Evolutionary conservation across 768 basidiomycete species (phyloP).

Genomic region (Pleurotus ostreatus): DNA sequence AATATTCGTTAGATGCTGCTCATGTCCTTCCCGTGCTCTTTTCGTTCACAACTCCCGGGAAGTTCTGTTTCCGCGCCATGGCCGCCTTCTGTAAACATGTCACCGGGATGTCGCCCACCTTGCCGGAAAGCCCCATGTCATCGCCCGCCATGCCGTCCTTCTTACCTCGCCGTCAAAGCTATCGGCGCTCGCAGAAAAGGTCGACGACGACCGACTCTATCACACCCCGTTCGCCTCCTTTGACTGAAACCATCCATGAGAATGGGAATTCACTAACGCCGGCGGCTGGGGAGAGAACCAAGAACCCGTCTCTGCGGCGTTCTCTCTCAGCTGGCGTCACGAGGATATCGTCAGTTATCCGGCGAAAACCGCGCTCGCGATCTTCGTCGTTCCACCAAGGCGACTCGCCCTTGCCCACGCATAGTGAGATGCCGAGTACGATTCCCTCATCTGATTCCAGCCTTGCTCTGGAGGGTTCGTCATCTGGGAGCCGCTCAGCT

Average conservation of each 20-base stretch:
- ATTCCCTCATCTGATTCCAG: neutral
- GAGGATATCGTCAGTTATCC: constrained; percentile 13
- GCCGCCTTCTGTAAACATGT: constrained; percentile 67
- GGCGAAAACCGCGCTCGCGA: neutral
- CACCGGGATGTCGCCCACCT: constrained; percentile 39
- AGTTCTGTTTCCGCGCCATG: constrained; percentile 77
- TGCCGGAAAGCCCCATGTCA: constrained; percentile 12
- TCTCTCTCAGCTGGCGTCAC: constrained; percentile 18
- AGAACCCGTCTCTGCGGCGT: constrained; percentile 7
- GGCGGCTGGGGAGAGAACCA: neutral
- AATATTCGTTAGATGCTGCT: constrained; percentile 47
- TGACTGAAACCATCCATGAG: too few species aligned
- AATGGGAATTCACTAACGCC: too few species aligned
- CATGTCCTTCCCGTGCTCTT: constrained; percentile 75
- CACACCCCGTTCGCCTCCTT: too few species aligned
- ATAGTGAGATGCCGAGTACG: neutral
- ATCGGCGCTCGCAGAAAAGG: neutral
- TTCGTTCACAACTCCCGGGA: constrained; percentile 72
- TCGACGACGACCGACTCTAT: neutral
- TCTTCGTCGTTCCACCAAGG: constrained; percentile 10
- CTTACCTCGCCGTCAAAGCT: constrained; percentile 8
- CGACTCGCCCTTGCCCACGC: neutral
- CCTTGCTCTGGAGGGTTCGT: neutral
- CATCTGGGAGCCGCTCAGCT: constrained; percentile 34
- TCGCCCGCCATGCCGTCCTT: constrained; percentile 10